Evolutionary conservation across 2,329 filamentous ascomycete species (phyloP).

Genomic region (Neofusicoccum sp.): DNA sequence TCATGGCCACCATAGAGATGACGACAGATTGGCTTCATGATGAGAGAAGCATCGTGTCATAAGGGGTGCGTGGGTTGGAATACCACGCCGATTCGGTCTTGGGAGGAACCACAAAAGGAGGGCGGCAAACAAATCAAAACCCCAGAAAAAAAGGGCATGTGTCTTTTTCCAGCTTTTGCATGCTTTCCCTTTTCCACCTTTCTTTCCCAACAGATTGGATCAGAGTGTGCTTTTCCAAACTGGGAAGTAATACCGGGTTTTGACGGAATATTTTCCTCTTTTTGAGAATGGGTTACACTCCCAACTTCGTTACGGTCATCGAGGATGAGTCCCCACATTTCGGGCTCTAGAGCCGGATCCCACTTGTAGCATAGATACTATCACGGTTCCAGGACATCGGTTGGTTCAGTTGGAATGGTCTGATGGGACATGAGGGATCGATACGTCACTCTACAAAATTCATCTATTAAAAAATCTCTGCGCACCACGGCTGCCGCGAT

Average conservation of each 20-base stretch:
- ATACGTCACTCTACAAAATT: conserved; percentile 9
- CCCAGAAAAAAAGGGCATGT: background rate
- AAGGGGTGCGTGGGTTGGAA: background rate
- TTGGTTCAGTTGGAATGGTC: background rate
- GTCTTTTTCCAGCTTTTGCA: conserved; percentile 11
- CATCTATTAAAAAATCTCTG: background rate
- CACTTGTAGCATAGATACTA: conserved; percentile 11
- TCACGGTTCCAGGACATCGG: background rate
- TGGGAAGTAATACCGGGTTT: background rate
- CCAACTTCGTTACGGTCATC: background rate
- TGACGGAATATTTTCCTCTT: background rate
- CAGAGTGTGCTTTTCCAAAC: background rate
- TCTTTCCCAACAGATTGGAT: conserved; percentile 3
- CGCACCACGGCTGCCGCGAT: background rate
- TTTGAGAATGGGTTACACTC: background rate
- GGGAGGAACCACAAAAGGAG: background rate
- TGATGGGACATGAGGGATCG: background rate
- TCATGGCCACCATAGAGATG: background rate
- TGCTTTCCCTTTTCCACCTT: background rate
- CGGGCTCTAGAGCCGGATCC: background rate
- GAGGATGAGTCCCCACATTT: background rate
- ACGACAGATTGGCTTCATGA: background rate
- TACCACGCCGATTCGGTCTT: background rate
- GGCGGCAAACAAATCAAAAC: background rate
- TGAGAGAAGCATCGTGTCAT: background rate